Evolutionary conservation across 176 grass and related monocot species (phyloP), one percentile per base, ranked within the genome.

Genomic region (Rhynchospora breviuscula): DNA sequence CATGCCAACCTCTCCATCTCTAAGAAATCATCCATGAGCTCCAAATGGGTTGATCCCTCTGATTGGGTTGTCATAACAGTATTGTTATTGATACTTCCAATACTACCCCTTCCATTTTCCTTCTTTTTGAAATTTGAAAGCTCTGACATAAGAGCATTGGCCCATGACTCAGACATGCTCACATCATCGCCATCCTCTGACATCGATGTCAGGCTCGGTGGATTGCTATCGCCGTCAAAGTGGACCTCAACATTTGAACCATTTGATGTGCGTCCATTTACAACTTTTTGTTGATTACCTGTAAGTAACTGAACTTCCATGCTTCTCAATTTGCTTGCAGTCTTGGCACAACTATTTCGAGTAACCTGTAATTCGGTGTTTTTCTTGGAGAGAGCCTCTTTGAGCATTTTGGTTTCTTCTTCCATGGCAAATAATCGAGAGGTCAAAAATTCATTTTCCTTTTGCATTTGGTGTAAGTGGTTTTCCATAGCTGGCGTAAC

Each of bases 1-100:
- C 89, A 93, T 46, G 97, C 97, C 86, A 99, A 67, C 84, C 67
- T 99, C 87, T 99, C 97, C 97, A 99, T 99, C 89, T 99, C 97
- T 84, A 99, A 84, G 88, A 99, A 99, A 86, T 99, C 97, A 99
- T 99, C 97, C 97, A 99, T 99, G 63, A 99, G 83, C 79, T 99
- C 91, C 87, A 99, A 88, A 79, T 80, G 84, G 70, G 54, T 91
- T 33, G 97, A 89, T 61, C 85, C 87, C 60, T 92, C 93, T 29
- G 86, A 86, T 14, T 81, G 88, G n/a, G 72, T 87, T 61, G 57
- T 67, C 87, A 92, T 89, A 51, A 59, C 19, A 26, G 52, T 84
- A 86, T 93, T 99, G 63, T 91, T 87, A 85, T 95, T 95, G 80
- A 89, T 96, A 75, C 22, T 82, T 29, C 80, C 60, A 31, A 66